Percentiles rank a stretch among this genome's conserved stretches.
Evolutionary conservation across 1,284 basidiomycete genomes (phyloP).

Genomic region (Pseudozyma pruni): DNA sequence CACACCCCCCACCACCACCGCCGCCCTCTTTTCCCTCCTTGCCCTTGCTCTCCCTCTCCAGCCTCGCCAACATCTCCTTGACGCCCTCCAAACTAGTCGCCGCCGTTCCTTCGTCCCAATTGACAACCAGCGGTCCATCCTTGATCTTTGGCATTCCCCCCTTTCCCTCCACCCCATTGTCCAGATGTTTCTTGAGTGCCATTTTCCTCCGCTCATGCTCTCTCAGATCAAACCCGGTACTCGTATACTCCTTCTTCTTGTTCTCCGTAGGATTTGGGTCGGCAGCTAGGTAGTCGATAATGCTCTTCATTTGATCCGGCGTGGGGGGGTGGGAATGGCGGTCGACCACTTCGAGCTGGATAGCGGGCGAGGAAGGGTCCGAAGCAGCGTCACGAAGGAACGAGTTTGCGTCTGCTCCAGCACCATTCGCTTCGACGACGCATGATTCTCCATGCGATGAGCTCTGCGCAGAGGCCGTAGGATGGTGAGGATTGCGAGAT

Average conservation of each 20-base stretch:
- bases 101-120: conserved; percentile 41
- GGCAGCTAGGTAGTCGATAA: conserved; percentile 34
- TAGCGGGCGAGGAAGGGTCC: conserved; percentile 3
- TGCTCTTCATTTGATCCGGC: conserved; percentile 35
- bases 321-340: conserved; percentile 30
- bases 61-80: conserved; percentile 19
- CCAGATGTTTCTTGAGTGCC: conserved; percentile 10
- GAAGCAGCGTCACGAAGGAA: conserved; percentile 30
- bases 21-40: not conserved
- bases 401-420: conserved; percentile 13
- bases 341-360: conserved; percentile 44
- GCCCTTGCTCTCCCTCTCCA: not conserved
- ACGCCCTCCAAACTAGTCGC: conserved; percentile 34
- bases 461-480: conserved; percentile 1
- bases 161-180: conserved; percentile 1
- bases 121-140: conserved; percentile 41
- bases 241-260: conserved; percentile 2
- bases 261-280: conserved; percentile 2
- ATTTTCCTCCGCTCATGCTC: conserved; percentile 18
- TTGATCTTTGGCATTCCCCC: conserved; percentile 36
- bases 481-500: conserved; percentile 3
- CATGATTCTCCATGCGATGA: conserved; percentile 25
- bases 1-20: conserved; percentile 3
- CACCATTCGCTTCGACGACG: conserved; percentile 28
- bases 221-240: conserved; percentile 8